Percentiles rank a stretch among this genome's conserved stretches.
Conservation (phyloP, 2,329 filamentous ascomycete genomes). For the Verticillium klebahnii region DNA sequence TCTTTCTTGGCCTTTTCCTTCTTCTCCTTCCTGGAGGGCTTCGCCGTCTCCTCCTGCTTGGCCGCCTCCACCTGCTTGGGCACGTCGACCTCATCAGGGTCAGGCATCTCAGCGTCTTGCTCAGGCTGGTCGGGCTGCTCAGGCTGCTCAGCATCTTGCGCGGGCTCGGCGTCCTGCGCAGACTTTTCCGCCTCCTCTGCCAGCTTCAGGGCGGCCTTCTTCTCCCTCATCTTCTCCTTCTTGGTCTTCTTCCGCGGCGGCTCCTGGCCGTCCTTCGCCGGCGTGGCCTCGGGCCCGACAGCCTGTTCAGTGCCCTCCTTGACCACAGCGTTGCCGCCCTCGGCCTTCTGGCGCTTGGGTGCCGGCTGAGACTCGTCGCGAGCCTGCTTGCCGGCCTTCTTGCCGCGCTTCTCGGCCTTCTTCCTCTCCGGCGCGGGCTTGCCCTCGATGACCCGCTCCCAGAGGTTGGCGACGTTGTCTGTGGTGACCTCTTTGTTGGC, state of each 20-base stretch:
- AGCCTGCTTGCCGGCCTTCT: constrained; percentile 3
- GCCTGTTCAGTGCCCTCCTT: constrained; percentile 19
- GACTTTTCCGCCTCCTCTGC: constrained; percentile 15
- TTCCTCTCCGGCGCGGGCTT: constrained; percentile 32
- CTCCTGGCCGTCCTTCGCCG: constrained; percentile 19
- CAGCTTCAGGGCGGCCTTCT: constrained; percentile 13
- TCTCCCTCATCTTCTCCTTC: constrained; percentile 29
- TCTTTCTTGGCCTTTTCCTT: constrained; percentile 14
- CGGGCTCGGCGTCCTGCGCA: not conserved
- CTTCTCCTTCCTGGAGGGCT: constrained; percentile 71
- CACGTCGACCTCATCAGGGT: constrained; percentile 30
- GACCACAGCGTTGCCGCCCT: constrained; percentile 10
- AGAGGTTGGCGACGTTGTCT: constrained; percentile 72
- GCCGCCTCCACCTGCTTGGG: constrained; percentile 48
- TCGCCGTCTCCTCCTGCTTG: constrained; percentile 76
- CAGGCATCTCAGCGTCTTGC: not conserved
- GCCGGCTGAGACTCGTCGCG: constrained; percentile 7
- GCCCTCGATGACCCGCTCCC: constrained; percentile 73
- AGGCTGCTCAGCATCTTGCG: not conserved
- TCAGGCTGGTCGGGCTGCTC: constrained; percentile 48
- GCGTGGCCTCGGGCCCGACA: constrained; percentile 16
- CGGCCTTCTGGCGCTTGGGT: constrained; percentile 8
- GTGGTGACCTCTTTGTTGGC: constrained; percentile 46
- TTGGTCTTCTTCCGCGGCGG: constrained; percentile 25
- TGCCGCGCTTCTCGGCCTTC: constrained; percentile 24